Evolutionary conservation across 257 asterid species (phyloP).

Genomic region (Misopates orontium): DNA sequence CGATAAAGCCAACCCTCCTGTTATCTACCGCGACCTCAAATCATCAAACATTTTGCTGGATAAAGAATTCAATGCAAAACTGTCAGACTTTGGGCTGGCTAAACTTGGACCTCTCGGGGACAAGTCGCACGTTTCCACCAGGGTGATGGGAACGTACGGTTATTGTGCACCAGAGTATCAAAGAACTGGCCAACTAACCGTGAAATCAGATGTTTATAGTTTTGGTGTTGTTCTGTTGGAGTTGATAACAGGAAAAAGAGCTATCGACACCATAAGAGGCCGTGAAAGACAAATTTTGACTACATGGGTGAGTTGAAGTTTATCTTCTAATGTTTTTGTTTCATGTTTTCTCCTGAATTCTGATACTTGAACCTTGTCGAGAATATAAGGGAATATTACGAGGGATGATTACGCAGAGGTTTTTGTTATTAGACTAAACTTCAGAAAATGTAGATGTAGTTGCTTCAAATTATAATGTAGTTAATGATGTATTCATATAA

Average conservation of each 20-base stretch:
- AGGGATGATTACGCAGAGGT: no score
- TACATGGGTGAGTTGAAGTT: constrained; percentile 43
- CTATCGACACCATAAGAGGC: constrained; percentile 50
- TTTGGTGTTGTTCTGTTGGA: constrained; percentile 64
- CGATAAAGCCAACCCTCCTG: constrained; percentile 53
- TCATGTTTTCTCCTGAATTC: no score
- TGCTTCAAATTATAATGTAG: no score
- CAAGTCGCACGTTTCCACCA: constrained; percentile 35
- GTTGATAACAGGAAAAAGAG: constrained; percentile 57
- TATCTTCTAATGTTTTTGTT: neutral
- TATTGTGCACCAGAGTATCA: constrained; percentile 71
- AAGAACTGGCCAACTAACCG: constrained; percentile 37
- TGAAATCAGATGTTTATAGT: constrained; percentile 60
- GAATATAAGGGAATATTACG: no score
- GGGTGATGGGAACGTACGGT: constrained; percentile 68
- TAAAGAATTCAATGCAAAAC: constrained; percentile 41
- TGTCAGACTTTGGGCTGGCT: constrained; percentile 69
- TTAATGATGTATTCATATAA: no score
- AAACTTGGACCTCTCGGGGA: constrained; percentile 52
- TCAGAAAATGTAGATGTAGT: no score
- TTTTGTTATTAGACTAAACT: no score
- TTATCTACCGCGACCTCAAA: constrained; percentile 62
- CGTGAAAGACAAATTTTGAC: constrained; percentile 47
- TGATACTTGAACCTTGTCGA: no score
- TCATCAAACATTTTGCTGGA: constrained; percentile 64